Evolutionary conservation across 2,329 filamentous ascomycete species (phyloP).

Genomic region (Chaetomiaceae sp.): DNA sequence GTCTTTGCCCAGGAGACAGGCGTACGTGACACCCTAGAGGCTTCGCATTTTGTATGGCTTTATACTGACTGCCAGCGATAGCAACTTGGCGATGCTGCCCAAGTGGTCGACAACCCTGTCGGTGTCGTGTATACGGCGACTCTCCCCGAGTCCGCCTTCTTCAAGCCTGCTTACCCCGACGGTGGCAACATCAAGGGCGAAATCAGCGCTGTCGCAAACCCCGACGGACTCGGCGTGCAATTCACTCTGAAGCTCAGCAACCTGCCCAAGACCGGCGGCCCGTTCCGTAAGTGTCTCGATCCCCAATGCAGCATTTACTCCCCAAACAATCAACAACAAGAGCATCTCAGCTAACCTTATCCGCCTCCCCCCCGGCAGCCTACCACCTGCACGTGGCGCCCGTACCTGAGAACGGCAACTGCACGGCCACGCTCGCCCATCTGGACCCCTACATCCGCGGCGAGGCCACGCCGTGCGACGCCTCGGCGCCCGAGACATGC

Average conservation of each 20-base stretch:
- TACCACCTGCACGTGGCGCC: slow-evolving; percentile 69
- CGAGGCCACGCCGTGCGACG: slow-evolving; percentile 58
- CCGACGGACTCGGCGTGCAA: slow-evolving; percentile 31
- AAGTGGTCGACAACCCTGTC: slow-evolving; percentile 52
- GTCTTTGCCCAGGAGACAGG: slow-evolving; percentile 23
- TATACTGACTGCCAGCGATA: slow-evolving; percentile 25
- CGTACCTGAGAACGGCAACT: slow-evolving; percentile 65
- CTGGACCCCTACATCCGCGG: slow-evolving; percentile 66
- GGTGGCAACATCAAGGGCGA: slow-evolving; percentile 48
- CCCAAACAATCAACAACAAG: slow-evolving; percentile 17
- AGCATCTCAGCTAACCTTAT: slow-evolving; percentile 14
- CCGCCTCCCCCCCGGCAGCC: slow-evolving; percentile 39
- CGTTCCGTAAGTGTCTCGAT: slow-evolving; percentile 36
- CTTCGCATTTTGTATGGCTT: too few species aligned
- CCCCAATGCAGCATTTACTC: slow-evolving; percentile 30
- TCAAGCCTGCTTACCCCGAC: slow-evolving; percentile 41
- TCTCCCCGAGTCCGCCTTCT: slow-evolving; percentile 52
- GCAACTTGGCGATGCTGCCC: slow-evolving; percentile 46
- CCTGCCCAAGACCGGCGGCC: slow-evolving; percentile 32
- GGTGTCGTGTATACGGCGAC: slow-evolving; percentile 51
- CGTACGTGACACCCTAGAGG: slow-evolving; percentile 13
- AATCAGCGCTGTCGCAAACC: slow-evolving; percentile 28
- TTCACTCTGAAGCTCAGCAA: slow-evolving; percentile 32
- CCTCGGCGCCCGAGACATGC: slow-evolving; percentile 55
- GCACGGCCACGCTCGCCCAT: slow-evolving; percentile 62